Percentiles rank a stretch among this genome's conserved stretches.
Evolutionary conservation across 768 basidiomycete genomes (phyloP).

Genomic region (Ramaria rubella): DNA sequence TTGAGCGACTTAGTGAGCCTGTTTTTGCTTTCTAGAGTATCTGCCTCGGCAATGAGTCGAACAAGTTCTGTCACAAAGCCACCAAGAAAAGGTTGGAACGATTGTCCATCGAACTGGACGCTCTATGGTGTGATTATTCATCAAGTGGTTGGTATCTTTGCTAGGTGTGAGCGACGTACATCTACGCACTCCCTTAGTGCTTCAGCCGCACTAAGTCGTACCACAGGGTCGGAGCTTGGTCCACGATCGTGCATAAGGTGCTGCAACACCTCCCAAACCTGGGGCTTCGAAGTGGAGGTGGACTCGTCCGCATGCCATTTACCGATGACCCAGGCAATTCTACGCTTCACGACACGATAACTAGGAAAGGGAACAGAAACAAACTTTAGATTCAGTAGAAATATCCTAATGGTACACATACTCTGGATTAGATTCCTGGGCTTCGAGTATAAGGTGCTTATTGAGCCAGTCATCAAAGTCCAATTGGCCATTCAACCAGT

Average conservation of each 20-base stretch:
- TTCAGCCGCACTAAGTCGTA: conserved; percentile 77
- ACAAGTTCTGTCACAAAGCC: conserved; percentile 58
- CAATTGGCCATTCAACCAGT: conserved; percentile 52
- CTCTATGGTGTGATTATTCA: conserved; percentile 37
- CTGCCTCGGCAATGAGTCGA: conserved; percentile 62
- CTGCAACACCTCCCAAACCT: conserved; percentile 74
- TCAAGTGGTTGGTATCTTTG: not conserved
- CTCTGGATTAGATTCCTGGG: conserved; percentile 52
- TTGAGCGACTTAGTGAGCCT: conserved; percentile 66
- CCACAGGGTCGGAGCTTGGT: conserved; percentile 72
- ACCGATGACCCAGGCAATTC: conserved; percentile 91
- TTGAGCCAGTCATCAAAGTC: conserved; percentile 68
- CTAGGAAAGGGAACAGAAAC: conserved; percentile 34
- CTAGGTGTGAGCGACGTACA: conserved; percentile 41
- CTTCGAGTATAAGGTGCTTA: conserved; percentile 53
- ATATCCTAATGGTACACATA: conserved; percentile 24
- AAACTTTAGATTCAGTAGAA: not conserved
- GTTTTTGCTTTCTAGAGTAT: conserved; percentile 71
- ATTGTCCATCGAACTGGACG: conserved; percentile 50
- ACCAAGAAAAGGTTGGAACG: conserved; percentile 66
- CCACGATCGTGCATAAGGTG: conserved; percentile 67
- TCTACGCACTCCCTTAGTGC: conserved; percentile 80
- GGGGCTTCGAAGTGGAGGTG: conserved; percentile 40
- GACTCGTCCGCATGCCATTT: conserved; percentile 77
- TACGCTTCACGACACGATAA: conserved; percentile 87